Percentiles rank a stretch among this genome's conserved stretches.
Conservation (phyloP, 192 early-diverging fungal genomes). For the Backusella circina region DNA sequence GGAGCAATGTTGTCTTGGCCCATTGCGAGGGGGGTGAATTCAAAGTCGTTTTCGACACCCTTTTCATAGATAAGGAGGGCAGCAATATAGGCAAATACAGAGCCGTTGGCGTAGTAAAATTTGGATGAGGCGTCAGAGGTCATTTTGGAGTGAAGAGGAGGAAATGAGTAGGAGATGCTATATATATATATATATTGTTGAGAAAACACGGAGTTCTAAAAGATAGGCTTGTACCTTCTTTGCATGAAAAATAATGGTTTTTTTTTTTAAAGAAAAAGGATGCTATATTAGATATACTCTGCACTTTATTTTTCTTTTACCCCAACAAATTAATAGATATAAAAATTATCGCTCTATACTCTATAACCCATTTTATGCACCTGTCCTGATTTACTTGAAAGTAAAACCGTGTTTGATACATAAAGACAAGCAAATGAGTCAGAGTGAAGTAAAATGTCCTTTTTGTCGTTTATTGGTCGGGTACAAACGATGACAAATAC, state of each 20-base stretch:
- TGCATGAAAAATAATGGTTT: neutral
- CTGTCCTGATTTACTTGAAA: neutral
- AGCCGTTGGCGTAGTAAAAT: neutral
- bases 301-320: neutral
- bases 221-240: neutral
- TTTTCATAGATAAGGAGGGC: neutral
- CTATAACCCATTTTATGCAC: neutral
- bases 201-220: neutral
- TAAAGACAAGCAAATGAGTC: neutral
- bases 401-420: neutral
- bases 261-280: neutral
- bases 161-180: neutral
- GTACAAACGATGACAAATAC: neutral
- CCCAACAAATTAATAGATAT: neutral
- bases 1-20: slow-evolving; percentile 7
- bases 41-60: neutral
- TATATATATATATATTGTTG: neutral
- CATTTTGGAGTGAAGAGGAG: neutral
- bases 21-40: neutral
- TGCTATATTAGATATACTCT: neutral
- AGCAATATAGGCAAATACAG: neutral
- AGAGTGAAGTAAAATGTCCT: neutral
- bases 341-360: neutral
- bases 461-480: neutral
- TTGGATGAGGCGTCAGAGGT: neutral